Evolutionary conservation across 192 early-diverging fungal species (phyloP).

Genomic region (Coemansia sp.): DNA sequence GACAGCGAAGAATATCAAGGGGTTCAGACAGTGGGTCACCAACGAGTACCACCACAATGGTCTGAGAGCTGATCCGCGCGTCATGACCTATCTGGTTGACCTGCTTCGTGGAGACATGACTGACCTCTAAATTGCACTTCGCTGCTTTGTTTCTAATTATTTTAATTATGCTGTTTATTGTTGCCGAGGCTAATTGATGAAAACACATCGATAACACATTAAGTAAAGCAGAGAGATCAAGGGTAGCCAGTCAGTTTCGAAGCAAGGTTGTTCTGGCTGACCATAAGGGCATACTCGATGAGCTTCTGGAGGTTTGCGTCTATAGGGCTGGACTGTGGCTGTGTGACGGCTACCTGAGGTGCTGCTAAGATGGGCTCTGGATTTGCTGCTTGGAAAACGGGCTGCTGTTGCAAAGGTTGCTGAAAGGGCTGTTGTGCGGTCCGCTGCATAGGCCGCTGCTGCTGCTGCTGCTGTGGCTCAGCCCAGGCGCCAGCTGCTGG

Average conservation of each 20-base stretch:
- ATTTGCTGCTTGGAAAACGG: slow-evolving; percentile 1
- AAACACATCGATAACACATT: not conserved
- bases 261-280: slow-evolving; percentile 19
- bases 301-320: slow-evolving; percentile 22
- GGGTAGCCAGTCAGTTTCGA: not conserved
- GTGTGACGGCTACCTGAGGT: slow-evolving; percentile 1
- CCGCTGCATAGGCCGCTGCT: slow-evolving; percentile 8
- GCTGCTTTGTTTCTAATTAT: no score
- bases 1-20: slow-evolving; percentile 55
- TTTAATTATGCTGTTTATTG: not conserved
- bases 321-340: slow-evolving; percentile 6
- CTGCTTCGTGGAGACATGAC: slow-evolving; percentile 58
- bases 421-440: not conserved
- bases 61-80: slow-evolving; percentile 51
- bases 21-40: slow-evolving; percentile 65
- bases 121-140: slow-evolving; percentile 17
- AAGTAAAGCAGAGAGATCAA: not conserved
- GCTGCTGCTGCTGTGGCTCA: slow-evolving; percentile 1
- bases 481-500: not conserved
- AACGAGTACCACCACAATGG: slow-evolving; percentile 72
- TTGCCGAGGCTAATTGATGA: not conserved
- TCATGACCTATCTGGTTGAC: slow-evolving; percentile 60
- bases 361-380: not conserved
- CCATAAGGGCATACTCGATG: slow-evolving; percentile 20
- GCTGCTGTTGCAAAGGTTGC: slow-evolving; percentile 10